These are phyloP conservation scores for Nicotiana tomentosiformis DNA, from an alignment of 257 asterid species.

Conservation along the genomic window DNA sequence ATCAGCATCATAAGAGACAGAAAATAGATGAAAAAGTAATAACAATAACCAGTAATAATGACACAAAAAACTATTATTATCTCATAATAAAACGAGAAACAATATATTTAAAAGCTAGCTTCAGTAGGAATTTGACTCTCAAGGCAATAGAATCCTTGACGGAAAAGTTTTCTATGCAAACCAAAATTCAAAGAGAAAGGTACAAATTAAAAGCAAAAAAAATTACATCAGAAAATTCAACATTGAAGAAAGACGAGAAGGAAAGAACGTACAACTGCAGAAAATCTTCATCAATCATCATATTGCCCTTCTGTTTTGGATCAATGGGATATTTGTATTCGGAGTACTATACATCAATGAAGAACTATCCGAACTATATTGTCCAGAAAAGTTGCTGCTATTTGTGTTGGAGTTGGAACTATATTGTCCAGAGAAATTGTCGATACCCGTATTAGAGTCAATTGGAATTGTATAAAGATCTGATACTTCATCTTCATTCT, in stretches of 20 bases:
- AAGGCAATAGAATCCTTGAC: not conserved
- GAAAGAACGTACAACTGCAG: not conserved
- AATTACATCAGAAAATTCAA: not conserved
- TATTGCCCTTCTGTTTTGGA: not conserved
- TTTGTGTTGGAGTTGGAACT: conserved; percentile 16
- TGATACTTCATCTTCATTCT: not conserved
- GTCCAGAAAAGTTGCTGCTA: conserved; percentile 24
- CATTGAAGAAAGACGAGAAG: not conserved
- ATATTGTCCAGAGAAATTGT: conserved; percentile 19
- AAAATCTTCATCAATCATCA: not conserved
- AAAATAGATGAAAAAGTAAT: too few relatives aligned
- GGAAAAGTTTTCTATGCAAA: not conserved
- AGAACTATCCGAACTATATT: conserved; percentile 29
- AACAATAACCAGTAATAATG: too few relatives aligned
- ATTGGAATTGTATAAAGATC: conserved; percentile 52
- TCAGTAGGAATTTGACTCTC: not conserved
- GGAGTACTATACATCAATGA: conserved; percentile 15
- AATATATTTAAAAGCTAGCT: not conserved
- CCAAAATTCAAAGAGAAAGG: not conserved
- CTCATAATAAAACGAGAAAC: not conserved
- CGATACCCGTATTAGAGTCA: conserved; percentile 2
- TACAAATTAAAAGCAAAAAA: not conserved
- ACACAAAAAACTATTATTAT: not conserved
- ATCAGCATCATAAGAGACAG: too few relatives aligned
- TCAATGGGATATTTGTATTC: conserved; percentile 22